Percentiles rank a stretch among this genome's conserved stretches.
phyloP scores from a whole-genome alignment of 352 stramenopile genomes.

The Elongisporangium anandrum region DNA sequence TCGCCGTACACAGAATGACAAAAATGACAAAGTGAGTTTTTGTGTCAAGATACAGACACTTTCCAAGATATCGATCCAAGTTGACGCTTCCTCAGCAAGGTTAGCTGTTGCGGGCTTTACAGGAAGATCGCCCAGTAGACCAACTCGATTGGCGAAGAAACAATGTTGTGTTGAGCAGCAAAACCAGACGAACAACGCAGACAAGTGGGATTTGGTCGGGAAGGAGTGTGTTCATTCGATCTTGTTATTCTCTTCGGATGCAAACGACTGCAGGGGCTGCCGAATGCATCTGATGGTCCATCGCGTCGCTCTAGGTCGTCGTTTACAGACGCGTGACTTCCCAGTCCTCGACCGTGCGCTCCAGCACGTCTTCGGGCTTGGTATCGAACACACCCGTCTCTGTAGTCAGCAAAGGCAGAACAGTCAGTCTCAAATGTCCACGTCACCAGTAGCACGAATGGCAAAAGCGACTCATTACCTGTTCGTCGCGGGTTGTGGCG shows the following conservation, averaged over 20 bases:
- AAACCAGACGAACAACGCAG: no score
- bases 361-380: conserved; percentile 69
- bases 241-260: neutral
- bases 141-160: no score
- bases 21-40: no score
- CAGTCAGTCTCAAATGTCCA: neutral
- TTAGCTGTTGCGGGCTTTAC: no score
- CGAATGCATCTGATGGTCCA: conserved; percentile 1
- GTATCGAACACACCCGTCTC: conserved; percentile 82
- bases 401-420: conserved; percentile 12
- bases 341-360: conserved; percentile 76
- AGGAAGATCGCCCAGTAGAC: no score
- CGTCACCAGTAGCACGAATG: conserved; percentile 8
- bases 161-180: no score
- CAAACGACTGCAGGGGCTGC: neutral
- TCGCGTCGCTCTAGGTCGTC: neutral
- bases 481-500: conserved; percentile 77
- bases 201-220: neutral
- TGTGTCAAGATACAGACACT: no score
- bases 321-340: conserved; percentile 68
- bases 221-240: neutral
- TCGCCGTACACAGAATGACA: no score
- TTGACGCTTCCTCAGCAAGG: no score
- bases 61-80: no score
- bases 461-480: conserved; percentile 30